Conservation (phyloP, 441 rosid species). For the Mallotus japonicus region DNA sequence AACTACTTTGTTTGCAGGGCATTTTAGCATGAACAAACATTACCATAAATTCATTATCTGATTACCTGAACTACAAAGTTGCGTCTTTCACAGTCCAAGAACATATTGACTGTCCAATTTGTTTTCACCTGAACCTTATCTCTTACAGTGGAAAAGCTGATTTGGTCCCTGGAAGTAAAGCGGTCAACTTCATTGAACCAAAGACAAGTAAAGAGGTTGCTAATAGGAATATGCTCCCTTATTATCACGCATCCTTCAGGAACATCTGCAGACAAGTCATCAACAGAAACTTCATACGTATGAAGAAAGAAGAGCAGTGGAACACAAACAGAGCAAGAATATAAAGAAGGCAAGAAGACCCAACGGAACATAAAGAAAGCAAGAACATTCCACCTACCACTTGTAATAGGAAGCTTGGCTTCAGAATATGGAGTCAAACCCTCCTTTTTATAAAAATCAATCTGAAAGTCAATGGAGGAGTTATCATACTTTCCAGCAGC, state of each 20-base stretch:
- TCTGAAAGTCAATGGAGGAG: conserved; percentile 83
- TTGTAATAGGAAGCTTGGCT: conserved; percentile 85
- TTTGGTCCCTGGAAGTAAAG: conserved; percentile 92
- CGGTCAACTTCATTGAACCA: conserved; percentile 98
- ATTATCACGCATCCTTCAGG: conserved; percentile 98
- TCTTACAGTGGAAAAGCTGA: conserved; percentile 86
- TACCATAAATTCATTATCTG: conserved; percentile 7
- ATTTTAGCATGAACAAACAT: not conserved
- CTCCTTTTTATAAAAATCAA: conserved; percentile 80
- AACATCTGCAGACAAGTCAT: conserved; percentile 62
- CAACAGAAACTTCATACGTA: conserved; percentile 1
- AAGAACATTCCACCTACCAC: conserved; percentile 49
- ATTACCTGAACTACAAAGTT: conserved; percentile 95
- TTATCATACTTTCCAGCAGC: conserved; percentile 93
- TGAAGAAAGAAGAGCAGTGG: no score
- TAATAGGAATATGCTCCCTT: conserved; percentile 90
- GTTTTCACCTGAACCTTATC: conserved; percentile 75
- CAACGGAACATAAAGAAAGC: conserved; percentile 8
- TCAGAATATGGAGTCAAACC: conserved; percentile 78
- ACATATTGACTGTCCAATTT: conserved; percentile 89
- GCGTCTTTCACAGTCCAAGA: conserved; percentile 93
- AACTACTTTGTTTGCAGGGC: not conserved
- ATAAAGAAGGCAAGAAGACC: conserved; percentile 6
- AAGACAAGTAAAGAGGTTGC: conserved; percentile 90
- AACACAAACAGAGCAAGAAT: not conserved